Evolutionary conservation across 2,329 filamentous ascomycete species (phyloP).

Genomic region (Penicillium sp.): DNA sequence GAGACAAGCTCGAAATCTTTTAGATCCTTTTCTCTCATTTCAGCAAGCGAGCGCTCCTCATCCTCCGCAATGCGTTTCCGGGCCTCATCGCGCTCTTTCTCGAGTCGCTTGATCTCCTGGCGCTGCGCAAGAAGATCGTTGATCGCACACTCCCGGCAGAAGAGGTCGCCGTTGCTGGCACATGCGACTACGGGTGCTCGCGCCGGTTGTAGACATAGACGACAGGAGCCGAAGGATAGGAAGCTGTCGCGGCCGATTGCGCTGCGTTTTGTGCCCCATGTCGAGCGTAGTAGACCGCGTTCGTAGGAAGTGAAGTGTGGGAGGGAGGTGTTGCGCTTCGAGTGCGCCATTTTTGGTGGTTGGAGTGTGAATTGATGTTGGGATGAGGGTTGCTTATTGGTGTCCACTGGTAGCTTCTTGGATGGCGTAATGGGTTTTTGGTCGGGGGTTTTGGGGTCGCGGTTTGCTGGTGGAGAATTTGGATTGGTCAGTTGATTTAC

Average conservation of each 20-base stretch:
- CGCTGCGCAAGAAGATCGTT: constrained; percentile 87
- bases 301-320: constrained; percentile 94
- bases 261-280: constrained; percentile 80
- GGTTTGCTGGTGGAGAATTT: background rate
- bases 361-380: background rate
- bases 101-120: constrained; percentile 82
- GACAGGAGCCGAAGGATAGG: constrained; percentile 84
- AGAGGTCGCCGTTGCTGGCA: constrained; percentile 74
- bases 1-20: constrained; percentile 82
- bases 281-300: constrained; percentile 73
- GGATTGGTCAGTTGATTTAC: background rate
- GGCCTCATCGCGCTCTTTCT: constrained; percentile 63
- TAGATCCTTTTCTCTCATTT: constrained; percentile 68
- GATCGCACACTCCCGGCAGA: constrained; percentile 92
- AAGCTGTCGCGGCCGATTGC: constrained; percentile 87
- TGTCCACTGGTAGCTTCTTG: background rate
- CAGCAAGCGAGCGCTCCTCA: constrained; percentile 61
- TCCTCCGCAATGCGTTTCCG: constrained; percentile 63
- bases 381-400: background rate
- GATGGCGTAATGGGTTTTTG: constrained; percentile 7
- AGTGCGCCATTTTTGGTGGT: constrained; percentile 42
- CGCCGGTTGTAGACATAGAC: constrained; percentile 78
- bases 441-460: background rate
- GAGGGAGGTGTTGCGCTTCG: constrained; percentile 85
- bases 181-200: constrained; percentile 85